Evolutionary conservation across 345 rosid species (phyloP), one percentile per base, ranked within the genome.

Genomic region (Diplotaxis tenuifolia): DNA sequence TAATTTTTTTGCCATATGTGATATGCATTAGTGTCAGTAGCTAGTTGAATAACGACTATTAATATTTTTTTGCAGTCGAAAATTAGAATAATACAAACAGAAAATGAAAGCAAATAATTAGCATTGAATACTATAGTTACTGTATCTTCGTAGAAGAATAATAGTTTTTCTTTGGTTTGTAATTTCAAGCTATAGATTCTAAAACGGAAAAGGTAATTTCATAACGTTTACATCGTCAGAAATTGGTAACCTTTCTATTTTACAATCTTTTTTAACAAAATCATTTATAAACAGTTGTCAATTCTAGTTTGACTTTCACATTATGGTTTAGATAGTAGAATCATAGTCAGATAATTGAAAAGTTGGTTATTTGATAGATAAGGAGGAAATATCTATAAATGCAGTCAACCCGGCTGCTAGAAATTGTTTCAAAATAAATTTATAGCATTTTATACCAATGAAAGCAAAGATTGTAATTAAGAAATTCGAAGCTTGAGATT

Each of bases 391-490:
- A 8, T 23, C 12, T 38, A 67, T 75, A 75, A 75, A 75, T 75
- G 78, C 56, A 75, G 78, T 75, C 73, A 68, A 68, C 78, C 8
- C 50, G 78, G 63, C 56, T 60, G 45, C 68, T 75, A 15, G 4
- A 55, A 58, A 11, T 12, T 23, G 16, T 38, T n/a, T 22, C 59
- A 54, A 54, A 53, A 22, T 22, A 11, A 12, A 47, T 67, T 40
- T 28, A n/a, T n/a, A n/a, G n/a, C n/a, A n/a, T n/a, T n/a, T n/a
- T n/a, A 9, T 10, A 19, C 19, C 27, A 25, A 22, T 40, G 47
- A 40, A 40, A 40, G 47, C 47, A 40, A 40, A 40, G n/a, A 14
- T 40, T 40, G 16, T 40, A 40, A 4, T 40, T 12, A 40, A 38
- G 47, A 40, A 16, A 3, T 14, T 40, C 1, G 16, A 19, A 31